A percentile compares a stretch with the other conserved stretches of the same genome.
These are phyloP conservation scores for Coccomyxa sp. DNA, from an alignment of 139 green algal genomes.

Conservation along the genomic window DNA sequence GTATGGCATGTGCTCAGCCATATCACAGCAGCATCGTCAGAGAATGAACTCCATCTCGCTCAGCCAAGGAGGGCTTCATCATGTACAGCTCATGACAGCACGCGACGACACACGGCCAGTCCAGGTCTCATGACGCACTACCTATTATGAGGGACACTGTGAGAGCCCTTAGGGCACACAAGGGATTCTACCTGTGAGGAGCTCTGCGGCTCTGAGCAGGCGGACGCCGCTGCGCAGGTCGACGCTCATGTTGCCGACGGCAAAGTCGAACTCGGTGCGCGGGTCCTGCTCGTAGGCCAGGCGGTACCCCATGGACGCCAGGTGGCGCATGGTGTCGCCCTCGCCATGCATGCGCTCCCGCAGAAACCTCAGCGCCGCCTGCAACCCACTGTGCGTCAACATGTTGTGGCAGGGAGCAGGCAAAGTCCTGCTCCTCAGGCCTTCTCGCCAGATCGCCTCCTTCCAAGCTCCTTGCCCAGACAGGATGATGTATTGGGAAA, in stretches of 20 bases:
- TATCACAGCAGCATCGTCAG: too few relatives aligned
- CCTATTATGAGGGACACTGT: too few relatives aligned
- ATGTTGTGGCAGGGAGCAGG: not conserved
- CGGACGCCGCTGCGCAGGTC: constrained; percentile 73
- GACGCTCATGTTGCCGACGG: constrained; percentile 45
- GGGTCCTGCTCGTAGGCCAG: constrained; percentile 61
- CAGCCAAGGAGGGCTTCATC: too few relatives aligned
- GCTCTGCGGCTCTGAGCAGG: constrained; percentile 61
- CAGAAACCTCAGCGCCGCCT: constrained; percentile 61
- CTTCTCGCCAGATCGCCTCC: too few relatives aligned
- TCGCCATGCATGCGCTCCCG: constrained; percentile 48
- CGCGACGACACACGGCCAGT: too few relatives aligned
- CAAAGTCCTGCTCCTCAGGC: not conserved
- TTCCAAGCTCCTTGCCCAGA: too few relatives aligned
- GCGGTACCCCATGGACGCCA: constrained; percentile 63
- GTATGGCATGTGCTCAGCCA: too few relatives aligned
- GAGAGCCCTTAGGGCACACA: too few relatives aligned
- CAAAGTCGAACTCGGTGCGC: constrained; percentile 59
- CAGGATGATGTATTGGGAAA: too few relatives aligned
- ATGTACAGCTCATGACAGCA: too few relatives aligned
- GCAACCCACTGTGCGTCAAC: not conserved
- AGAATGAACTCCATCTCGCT: too few relatives aligned
- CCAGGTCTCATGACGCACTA: too few relatives aligned
- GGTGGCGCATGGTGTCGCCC: constrained; percentile 62
- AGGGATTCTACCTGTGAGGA: constrained; percentile 40